Base-by-base conservation (phyloP, 345 rosid species). In the Pistacia atlantica region DNA sequence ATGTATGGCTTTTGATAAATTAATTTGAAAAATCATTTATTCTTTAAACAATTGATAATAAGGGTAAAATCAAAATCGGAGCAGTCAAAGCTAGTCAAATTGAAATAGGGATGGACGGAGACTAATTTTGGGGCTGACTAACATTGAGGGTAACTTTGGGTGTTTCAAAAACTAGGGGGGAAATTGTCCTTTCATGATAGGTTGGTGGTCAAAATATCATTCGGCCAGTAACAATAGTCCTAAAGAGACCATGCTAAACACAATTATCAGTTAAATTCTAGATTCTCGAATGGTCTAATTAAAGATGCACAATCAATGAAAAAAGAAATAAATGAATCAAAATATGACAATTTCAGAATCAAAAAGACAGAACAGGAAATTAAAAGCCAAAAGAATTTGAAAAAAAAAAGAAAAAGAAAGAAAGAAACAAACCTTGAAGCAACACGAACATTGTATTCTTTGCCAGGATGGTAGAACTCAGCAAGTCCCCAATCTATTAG, bases 401-500 rank as follows among this genome's bases (percentile, higher is more conserved):
- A 22, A 22, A 22, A 22, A 22, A 22, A 22, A 22, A 22, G 25
- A 37, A n/a, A 9, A 38, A 57, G 11, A 38, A 62, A 12, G 60
- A 62, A 77, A 65, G 54, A 71, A 72, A 35, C 76, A 82, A 78
- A 95, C 98, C 98, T 95, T 61, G 98, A 93, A 81, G 99, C 99
- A 78, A 93, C 99, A 70, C 98, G 99, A 77, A 95, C 98, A 78
- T 93, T 95, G 79, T 95, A 93, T 65, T 95, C 99, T 85, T 92
- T 89, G 75, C 94, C 98, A 49, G 99, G 99, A 86, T 95, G 99
- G 83, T 95, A 95, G 64, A 95, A 95, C 76, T 95, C 98, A 6
- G 98, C 98, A 72, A 95, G 91, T 68, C 99, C 99, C 99, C 99
- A 96, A 69, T 96, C 98, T 78, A 96, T 96, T 65, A 96, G 89